Base-by-base conservation (phyloP, 2,329 filamentous ascomycete genomes). In the Aspergillus sp. region DNA sequence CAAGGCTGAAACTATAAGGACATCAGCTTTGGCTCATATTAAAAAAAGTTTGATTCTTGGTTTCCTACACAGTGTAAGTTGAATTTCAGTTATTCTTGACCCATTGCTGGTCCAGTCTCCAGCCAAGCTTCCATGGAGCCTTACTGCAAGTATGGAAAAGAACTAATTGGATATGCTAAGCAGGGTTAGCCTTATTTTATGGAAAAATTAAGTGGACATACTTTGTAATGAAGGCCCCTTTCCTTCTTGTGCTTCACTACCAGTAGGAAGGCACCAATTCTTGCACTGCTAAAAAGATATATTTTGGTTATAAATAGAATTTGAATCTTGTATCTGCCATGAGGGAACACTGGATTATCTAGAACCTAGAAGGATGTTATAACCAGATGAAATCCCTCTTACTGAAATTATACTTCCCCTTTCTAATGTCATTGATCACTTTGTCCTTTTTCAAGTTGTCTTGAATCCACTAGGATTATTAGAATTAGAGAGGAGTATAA, bases 221-320 rank as follows among this genome's bases (percentile, higher is more conserved):
- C 41, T 29, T 33, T 43, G 34, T 47, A 47, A 34, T 12, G 27
- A 30, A 47, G 41, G 12, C 45, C 41, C n/a, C 33, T 43, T 29
- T 39, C 2, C 9, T 43, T 27, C 35, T 39, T 47, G 6, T 47
- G n/a, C 43, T 47, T 47, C 9, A 6, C 6, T 19, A n/a, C 34
- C n/a, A n/a, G 34, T n/a, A 36, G 34, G 34, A 36, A 36, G 9
- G n/a, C 34, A n/a, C 34, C 34, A 5, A 36, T 36, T 12, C 34
- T 36, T 36, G 34, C 34, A 12, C 34, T 12, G 9, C 9, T 36
- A 36, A n/a, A 36, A 12, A 36, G n/a, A 19, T 1, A 36, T 36
- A 36, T 36, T 19, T 36, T 36, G 34, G 34, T 36, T 10, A 36
- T 36, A 36, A 36, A 36, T 2, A n/a, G 34, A 36, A 36, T 36